These are phyloP conservation scores for Calonectria honghensis DNA, from an alignment of 2,329 filamentous ascomycete species.

Conservation along the genomic window DNA sequence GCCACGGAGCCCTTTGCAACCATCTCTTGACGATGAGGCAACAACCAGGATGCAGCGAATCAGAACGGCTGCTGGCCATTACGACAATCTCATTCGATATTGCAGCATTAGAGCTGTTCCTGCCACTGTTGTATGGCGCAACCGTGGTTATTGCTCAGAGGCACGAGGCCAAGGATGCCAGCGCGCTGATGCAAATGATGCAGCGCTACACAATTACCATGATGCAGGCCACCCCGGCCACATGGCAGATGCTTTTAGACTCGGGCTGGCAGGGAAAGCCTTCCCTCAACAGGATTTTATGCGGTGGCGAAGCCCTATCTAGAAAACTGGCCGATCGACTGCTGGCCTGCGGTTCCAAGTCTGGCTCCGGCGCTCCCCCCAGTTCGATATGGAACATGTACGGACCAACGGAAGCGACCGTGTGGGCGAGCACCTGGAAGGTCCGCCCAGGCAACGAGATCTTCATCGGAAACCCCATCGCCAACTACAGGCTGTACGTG, in stretches of 20 bases:
- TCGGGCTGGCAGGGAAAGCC: not conserved
- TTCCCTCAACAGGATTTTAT: not conserved
- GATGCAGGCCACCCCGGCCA: not conserved
- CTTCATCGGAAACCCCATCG: not conserved
- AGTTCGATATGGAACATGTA: not conserved
- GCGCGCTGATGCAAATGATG: not conserved
- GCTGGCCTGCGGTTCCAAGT: not conserved
- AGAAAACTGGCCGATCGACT: not conserved
- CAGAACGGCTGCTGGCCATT: not conserved
- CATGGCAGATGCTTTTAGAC: not conserved
- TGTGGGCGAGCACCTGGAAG: not conserved
- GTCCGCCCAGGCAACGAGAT: not conserved
- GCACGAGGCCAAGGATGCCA: not conserved
- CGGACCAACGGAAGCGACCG: not conserved
- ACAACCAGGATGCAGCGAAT: not conserved
- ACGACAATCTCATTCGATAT: conserved; percentile 2
- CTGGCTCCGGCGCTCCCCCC: not conserved
- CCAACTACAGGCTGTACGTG: not conserved
- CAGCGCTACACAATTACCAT: not conserved
- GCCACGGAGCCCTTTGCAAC: not conserved
- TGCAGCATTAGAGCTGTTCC: not conserved
- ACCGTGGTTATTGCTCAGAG: not conserved
- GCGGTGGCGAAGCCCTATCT: not conserved
- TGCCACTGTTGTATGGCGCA: not conserved
- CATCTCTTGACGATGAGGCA: not conserved